Conservation (phyloP, 805 yeast genomes). For the Komagataella kurtzmanii region DNA sequence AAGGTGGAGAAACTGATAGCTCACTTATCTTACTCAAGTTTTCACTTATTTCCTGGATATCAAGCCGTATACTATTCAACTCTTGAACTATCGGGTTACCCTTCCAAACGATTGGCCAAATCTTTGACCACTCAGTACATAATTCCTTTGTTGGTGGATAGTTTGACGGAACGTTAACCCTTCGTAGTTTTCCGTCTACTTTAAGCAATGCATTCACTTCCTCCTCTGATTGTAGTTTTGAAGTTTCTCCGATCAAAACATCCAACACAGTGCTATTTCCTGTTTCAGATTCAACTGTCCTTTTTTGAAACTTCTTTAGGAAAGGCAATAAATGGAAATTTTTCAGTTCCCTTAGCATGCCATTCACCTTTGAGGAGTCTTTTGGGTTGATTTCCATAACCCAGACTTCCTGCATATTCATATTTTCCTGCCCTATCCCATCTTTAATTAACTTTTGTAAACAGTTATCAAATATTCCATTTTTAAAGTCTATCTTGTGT, state of each 20-base stretch:
- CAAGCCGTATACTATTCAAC: slow-evolving; percentile 38
- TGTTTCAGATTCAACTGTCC: background rate
- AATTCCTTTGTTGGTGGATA: slow-evolving; percentile 66
- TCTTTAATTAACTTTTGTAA: slow-evolving; percentile 22
- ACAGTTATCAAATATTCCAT: slow-evolving; percentile 21
- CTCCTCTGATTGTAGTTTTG: background rate
- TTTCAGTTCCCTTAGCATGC: background rate
- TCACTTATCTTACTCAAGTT: slow-evolving; percentile 14
- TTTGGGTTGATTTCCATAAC: background rate
- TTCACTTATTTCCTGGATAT: slow-evolving; percentile 26
- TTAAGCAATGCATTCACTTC: background rate
- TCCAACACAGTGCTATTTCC: background rate
- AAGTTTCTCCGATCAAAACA: background rate
- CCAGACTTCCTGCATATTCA: background rate
- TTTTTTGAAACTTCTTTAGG: background rate
- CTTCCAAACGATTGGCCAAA: slow-evolving; percentile 92
- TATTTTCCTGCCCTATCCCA: background rate
- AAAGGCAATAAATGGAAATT: background rate
- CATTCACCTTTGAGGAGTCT: background rate
- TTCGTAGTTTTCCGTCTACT: background rate
- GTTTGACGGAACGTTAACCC: slow-evolving; percentile 34
- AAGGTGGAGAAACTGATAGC: slow-evolving; percentile 3
- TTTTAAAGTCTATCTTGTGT: slow-evolving; percentile 25
- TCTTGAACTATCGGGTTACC: slow-evolving; percentile 77
- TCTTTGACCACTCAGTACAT: slow-evolving; percentile 49